Evolutionary conservation across 2,329 filamentous ascomycete species (phyloP).

Genomic region (Capronia epimyces): DNA sequence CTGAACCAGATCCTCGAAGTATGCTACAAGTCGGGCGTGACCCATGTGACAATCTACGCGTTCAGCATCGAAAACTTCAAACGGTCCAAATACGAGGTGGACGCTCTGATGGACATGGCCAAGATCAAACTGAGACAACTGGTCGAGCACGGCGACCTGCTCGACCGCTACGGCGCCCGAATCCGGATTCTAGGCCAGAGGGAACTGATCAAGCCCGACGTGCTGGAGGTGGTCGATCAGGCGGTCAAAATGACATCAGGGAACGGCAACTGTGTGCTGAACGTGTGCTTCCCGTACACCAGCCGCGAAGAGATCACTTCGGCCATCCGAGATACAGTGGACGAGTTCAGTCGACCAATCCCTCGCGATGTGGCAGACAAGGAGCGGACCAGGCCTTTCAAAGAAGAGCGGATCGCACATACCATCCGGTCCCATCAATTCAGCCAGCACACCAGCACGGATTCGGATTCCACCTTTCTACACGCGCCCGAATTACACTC

Average conservation of each 20-base stretch:
- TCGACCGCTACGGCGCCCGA: constrained; percentile 86
- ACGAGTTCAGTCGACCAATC: constrained; percentile 73
- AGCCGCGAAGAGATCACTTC: constrained; percentile 92
- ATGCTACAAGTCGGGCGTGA: constrained; percentile 95
- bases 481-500: constrained; percentile 12
- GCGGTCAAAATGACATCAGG: constrained; percentile 80
- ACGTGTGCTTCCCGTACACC: constrained; percentile 97
- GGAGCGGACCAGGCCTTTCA: constrained; percentile 63
- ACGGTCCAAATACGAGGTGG: constrained; percentile 90
- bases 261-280: constrained; percentile 74
- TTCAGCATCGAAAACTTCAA: constrained; percentile 99
- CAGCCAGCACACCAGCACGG: constrained; percentile 33
- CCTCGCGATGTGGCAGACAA: constrained; percentile 44
- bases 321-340: constrained; percentile 79
- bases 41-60: constrained; percentile 94
- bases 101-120: constrained; percentile 94
- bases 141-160: constrained; percentile 83
- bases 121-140: constrained; percentile 91
- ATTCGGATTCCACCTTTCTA: constrained; percentile 24
- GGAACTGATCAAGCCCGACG: constrained; percentile 77
- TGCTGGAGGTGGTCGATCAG: constrained; percentile 78
- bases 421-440: constrained; percentile 70
- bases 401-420: constrained; percentile 77
- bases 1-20: constrained; percentile 76
- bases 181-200: constrained; percentile 81